Base-by-base conservation (phyloP, 495 filamentous ascomycete genomes). In the Aspergillus wentii region DNA sequence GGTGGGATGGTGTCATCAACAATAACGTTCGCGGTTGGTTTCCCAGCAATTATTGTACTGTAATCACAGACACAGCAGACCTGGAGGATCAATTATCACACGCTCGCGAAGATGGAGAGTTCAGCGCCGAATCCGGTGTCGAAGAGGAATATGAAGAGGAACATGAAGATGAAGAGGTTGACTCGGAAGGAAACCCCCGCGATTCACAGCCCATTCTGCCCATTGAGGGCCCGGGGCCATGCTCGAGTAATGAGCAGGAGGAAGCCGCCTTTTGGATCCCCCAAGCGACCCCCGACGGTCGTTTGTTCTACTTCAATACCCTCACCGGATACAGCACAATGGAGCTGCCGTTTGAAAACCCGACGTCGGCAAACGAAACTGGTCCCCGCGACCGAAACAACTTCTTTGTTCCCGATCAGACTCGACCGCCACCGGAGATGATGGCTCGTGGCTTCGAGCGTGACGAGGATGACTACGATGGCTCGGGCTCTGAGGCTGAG, bases 261-360 rank as follows among this genome's bases (percentile, higher is more conserved):
- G 83, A 94, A 53, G 86, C 92, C 33, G 88, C 89, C 34, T 97
- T 92, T 57, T 98, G 92, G 92, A 95, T 98, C 51, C 94, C 94
- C 2, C 92, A 98, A 58, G 94, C 89, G 10, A 98, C 94, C 4
- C 82, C 87, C 1, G 88, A 96, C 57, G 92, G 92, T 33, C 77
- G 87, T 38, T 62, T 97, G n/a, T 97, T 88, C 57, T 98, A 96
- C 56, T 97, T 94, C 72, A 98, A 98, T 52, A 96, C 89, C 5
- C 77, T 94, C 57, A 98, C 92, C 1, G 88, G 88, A 26, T 87
- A 86, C 43, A 94, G 85, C 47, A 92, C 85, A 31, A 89, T 85
- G 79, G 92, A 97, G 48, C 69, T 98, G 41, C 92, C 94, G 3
- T 74, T 97, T 23, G 92, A 96, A 56, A 89, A 88, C 17, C 90